phyloP scores from a whole-genome alignment of 2,329 filamentous ascomycete species.

The Epichloe baconii region DNA sequence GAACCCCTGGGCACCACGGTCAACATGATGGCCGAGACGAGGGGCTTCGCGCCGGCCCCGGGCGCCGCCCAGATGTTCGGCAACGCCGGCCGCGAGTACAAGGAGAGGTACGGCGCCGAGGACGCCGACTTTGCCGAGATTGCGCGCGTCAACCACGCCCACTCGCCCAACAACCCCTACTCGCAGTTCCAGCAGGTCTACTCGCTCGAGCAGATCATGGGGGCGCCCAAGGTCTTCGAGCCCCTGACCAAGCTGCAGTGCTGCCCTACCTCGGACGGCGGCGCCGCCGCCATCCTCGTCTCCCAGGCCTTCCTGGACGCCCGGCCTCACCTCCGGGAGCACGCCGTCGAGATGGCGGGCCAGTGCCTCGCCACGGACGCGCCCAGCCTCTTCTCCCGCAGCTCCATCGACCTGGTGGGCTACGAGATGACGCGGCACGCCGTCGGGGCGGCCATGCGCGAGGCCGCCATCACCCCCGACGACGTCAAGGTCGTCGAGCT shows the following conservation, averaged over 20 bases:
- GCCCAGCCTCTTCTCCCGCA: slow-evolving; percentile 63
- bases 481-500: slow-evolving; percentile 81
- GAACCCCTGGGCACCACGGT: slow-evolving; percentile 60
- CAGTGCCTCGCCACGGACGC: slow-evolving; percentile 80
- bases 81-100: slow-evolving; percentile 87
- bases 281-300: slow-evolving; percentile 76
- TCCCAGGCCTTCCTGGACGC: slow-evolving; percentile 80
- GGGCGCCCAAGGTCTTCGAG: slow-evolving; percentile 64
- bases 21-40: slow-evolving; percentile 71
- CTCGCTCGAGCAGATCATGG: slow-evolving; percentile 67
- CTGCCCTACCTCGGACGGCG: slow-evolving; percentile 90
- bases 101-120: slow-evolving; percentile 85
- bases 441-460: slow-evolving; percentile 52
- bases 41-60: slow-evolving; percentile 75
- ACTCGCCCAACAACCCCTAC: slow-evolving; percentile 88
- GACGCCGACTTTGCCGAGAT: slow-evolving; percentile 88
- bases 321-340: slow-evolving; percentile 65
- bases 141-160: slow-evolving; percentile 80
- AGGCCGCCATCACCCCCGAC: slow-evolving; percentile 55
- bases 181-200: slow-evolving; percentile 96
- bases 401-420: slow-evolving; percentile 78
- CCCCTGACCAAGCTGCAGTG: slow-evolving; percentile 97
- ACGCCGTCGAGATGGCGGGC: slow-evolving; percentile 81
- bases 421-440: slow-evolving; percentile 73
- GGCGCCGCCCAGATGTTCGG: slow-evolving; percentile 86